A percentile compares a stretch with the other conserved stretches of the same genome.
Conservation (phyloP, 2,329 filamentous ascomycete species). For the Stachybotrys elegans region DNA sequence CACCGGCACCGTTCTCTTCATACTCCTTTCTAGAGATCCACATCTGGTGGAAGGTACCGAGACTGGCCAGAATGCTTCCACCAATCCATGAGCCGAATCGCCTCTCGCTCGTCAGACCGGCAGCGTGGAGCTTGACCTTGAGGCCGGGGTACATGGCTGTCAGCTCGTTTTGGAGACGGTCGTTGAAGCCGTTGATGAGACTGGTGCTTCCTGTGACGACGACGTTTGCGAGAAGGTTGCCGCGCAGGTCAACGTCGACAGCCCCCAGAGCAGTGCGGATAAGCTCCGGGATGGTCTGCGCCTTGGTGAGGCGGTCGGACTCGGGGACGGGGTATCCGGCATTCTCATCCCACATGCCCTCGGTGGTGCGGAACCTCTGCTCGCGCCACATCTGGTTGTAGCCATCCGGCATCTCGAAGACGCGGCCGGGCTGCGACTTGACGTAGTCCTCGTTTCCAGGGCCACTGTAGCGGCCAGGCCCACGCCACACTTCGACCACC, state of each 20-base stretch:
- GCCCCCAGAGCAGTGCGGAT: constrained; percentile 71
- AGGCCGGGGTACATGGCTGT: constrained; percentile 76
- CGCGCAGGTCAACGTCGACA: constrained; percentile 84
- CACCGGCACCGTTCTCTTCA: constrained; percentile 83
- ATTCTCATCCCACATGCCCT: constrained; percentile 86
- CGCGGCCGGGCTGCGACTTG: constrained; percentile 68
- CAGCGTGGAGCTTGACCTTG: constrained; percentile 82
- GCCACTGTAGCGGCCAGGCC: constrained; percentile 61
- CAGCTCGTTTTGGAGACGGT: constrained; percentile 82
- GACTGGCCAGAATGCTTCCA: constrained; percentile 87
- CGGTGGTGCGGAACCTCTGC: constrained; percentile 79
- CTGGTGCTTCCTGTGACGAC: constrained; percentile 88
- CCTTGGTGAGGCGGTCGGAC: constrained; percentile 51
- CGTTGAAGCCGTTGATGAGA: constrained; percentile 85
- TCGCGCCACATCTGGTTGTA: constrained; percentile 92
- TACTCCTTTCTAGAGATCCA: constrained; percentile 99
- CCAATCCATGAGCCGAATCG: constrained; percentile 95
- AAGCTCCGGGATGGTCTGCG: constrained; percentile 78
- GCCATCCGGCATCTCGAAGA: constrained; percentile 96
- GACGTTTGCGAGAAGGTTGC: constrained; percentile 79
- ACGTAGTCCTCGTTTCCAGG: constrained; percentile 73
- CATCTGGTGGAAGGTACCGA: constrained; percentile 99
- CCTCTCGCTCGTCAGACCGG: constrained; percentile 79
- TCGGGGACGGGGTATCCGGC: constrained; percentile 56
- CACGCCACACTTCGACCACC: constrained; percentile 89